Base-by-base conservation (phyloP, 2,329 filamentous ascomycete genomes). In the Herpotrichia juniperi region DNA sequence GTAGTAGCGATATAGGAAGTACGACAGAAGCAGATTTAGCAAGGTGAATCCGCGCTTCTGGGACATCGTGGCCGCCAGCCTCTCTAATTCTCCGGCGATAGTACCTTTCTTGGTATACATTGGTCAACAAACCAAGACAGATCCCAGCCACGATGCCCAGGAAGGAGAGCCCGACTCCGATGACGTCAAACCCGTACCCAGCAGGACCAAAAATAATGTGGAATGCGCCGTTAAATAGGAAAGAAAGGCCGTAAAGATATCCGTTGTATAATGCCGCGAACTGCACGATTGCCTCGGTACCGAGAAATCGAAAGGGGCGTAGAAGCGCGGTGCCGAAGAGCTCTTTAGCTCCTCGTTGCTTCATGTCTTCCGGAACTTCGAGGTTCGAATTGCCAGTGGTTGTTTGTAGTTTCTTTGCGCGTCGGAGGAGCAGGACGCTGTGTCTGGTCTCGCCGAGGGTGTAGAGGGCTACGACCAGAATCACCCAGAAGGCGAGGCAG, bases 171-270 rank as follows among this genome's bases (percentile, higher is more conserved):
- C 76, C 76, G 26, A 77, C 68, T 1, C 71, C 71, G 4, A 75
- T 66, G 1, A 66, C 74, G 50, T 69, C 61, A 31, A 78, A 77
- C 0, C 75, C 76, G 47, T 76, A 76, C 1, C 79, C 78, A 14
- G 64, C 58, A 7, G 69, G 61, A 1, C 78, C 77, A 49, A 81
- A 82, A 0, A 81, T 79, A 17, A 81, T 69, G 17, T 74, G 69
- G 49, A 81, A 81, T 0, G 78, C 78, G 3, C 74, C 76, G 49
- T 80, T 81, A 67, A 81, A 81, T 0, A 80, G 66, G 48, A 81
- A 82, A 1, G 76, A 78, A 8, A 81, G 51, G 1, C 79, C 79
- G 44, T 81, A 81, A 2, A 81, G 64, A 51, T 78, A 80, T 3
- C 77, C 78, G 42, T 81, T 81, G 59, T 79, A 81, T 1, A 79